phyloP scores from a whole-genome alignment of 352 stramenopile species.

The Aphanomyces cochlioides region DNA sequence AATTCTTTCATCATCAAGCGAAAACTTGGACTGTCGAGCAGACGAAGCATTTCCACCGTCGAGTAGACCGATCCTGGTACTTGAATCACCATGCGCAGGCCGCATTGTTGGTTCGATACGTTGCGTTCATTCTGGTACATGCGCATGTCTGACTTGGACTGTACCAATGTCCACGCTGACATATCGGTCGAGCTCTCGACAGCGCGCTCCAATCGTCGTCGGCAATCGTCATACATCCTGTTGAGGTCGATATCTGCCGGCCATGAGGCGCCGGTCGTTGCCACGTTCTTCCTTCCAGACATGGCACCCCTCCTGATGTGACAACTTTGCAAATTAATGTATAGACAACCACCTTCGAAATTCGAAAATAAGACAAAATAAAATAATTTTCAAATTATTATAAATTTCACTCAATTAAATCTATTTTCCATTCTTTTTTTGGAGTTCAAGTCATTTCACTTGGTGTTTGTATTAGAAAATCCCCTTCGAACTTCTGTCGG shows the following conservation, averaged over 20 bases:
- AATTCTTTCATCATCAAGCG: conserved; percentile 69
- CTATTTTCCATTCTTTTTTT: no score
- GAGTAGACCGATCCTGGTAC: conserved; percentile 60
- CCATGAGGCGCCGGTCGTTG: conserved; percentile 38
- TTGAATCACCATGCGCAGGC: conserved; percentile 62
- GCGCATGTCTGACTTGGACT: conserved; percentile 48
- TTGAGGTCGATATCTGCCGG: conserved; percentile 72
- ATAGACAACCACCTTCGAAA: no score
- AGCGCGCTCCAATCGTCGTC: conserved; percentile 61
- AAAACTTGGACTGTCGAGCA: conserved; percentile 53
- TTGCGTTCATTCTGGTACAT: conserved; percentile 84
- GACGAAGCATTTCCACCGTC: conserved; percentile 76
- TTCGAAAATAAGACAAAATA: no score
- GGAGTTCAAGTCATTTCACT: no score
- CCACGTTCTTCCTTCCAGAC: no score
- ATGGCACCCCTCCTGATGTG: no score
- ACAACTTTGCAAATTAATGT: no score
- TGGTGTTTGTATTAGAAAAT: no score
- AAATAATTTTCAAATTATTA: no score
- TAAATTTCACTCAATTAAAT: no score
- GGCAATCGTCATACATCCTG: conserved; percentile 68
- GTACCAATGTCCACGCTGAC: conserved; percentile 72
- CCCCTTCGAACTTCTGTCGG: no score
- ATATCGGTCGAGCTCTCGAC: conserved; percentile 62
- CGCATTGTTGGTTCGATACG: conserved; percentile 72